Conservation (phyloP, 1,139 yeast genomes). For the Lodderomyces metapsilosis region DNA sequence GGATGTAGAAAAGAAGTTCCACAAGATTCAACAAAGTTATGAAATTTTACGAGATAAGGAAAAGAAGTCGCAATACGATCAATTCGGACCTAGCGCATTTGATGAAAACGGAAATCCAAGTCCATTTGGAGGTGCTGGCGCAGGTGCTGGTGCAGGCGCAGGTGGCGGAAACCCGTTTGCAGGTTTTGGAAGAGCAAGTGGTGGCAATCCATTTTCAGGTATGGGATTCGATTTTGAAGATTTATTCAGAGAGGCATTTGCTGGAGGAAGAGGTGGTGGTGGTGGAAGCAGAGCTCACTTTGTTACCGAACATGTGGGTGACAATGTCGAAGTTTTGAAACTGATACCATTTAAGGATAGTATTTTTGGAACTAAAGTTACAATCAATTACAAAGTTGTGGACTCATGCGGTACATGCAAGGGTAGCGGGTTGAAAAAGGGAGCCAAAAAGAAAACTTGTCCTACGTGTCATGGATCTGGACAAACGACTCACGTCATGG, state of each 20-base stretch:
- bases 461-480: slow-evolving; percentile 92
- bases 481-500: slow-evolving; percentile 79
- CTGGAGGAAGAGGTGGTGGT: slow-evolving; percentile 42
- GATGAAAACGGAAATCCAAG: slow-evolving; percentile 62
- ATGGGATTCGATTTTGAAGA: slow-evolving; percentile 79
- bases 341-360: slow-evolving; percentile 82
- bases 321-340: slow-evolving; percentile 78
- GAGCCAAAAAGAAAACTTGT: slow-evolving; percentile 78
- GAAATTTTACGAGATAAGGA: slow-evolving; percentile 86
- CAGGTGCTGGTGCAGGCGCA: slow-evolving; percentile 25
- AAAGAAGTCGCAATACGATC: slow-evolving; percentile 88
- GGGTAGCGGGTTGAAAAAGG: slow-evolving; percentile 82
- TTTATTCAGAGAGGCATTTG: slow-evolving; percentile 74
- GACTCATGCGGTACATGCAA: slow-evolving; percentile 78
- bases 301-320: slow-evolving; percentile 82
- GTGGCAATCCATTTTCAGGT: slow-evolving; percentile 44
- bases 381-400: slow-evolving; percentile 69
- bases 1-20: slow-evolving; percentile 85
- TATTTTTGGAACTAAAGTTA: slow-evolving; percentile 71
- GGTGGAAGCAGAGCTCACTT: slow-evolving; percentile 37
- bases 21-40: slow-evolving; percentile 90
- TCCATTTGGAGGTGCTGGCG: slow-evolving; percentile 54
- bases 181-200: slow-evolving; percentile 75
- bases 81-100: slow-evolving; percentile 86
- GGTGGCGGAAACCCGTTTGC: slow-evolving; percentile 44